These are phyloP conservation scores for Salvia miltiorrhiza DNA, from an alignment of 257 asterid genomes.

Conservation along the genomic window DNA sequence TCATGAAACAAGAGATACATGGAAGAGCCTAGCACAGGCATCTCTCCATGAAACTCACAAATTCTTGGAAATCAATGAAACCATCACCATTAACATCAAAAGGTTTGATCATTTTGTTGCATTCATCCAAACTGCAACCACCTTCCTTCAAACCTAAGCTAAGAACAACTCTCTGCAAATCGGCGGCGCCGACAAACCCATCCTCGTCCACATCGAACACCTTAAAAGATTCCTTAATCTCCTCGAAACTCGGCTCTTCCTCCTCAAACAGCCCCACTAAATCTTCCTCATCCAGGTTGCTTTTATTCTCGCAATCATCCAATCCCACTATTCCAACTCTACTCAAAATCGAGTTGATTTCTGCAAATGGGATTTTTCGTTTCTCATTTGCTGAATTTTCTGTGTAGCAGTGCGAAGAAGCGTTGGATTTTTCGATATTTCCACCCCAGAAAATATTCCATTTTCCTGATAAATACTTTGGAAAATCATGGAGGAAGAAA, in stretches of 20 bases:
- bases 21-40: conserved; percentile 6
- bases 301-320: conserved; percentile 17
- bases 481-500: conserved; percentile 2
- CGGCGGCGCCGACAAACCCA: conserved; percentile 43
- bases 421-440: conserved; percentile 1
- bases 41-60: conserved; percentile 35
- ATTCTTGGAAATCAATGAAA: conserved; percentile 31
- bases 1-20: too few species aligned
- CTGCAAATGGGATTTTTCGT: conserved; percentile 3
- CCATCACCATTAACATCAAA: conserved; percentile 43
- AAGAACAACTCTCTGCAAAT: conserved; percentile 38
- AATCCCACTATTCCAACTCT: conserved; percentile 28
- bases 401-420: background rate
- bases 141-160: conserved; percentile 34
- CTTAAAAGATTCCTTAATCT: conserved; percentile 36
- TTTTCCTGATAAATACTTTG: background rate
- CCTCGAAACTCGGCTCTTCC: conserved; percentile 39
- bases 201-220: conserved; percentile 50
- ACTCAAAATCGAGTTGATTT: conserved; percentile 25
- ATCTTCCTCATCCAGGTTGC: conserved; percentile 12
- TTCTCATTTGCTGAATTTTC: background rate
- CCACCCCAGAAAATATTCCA: conserved; percentile 2
- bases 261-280: conserved; percentile 24
- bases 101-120: conserved; percentile 33
- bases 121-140: conserved; percentile 32